Evolutionary conservation across 2,329 filamentous ascomycete genomes (phyloP).

Genomic region (Pseudogymnoascus sp.): DNA sequence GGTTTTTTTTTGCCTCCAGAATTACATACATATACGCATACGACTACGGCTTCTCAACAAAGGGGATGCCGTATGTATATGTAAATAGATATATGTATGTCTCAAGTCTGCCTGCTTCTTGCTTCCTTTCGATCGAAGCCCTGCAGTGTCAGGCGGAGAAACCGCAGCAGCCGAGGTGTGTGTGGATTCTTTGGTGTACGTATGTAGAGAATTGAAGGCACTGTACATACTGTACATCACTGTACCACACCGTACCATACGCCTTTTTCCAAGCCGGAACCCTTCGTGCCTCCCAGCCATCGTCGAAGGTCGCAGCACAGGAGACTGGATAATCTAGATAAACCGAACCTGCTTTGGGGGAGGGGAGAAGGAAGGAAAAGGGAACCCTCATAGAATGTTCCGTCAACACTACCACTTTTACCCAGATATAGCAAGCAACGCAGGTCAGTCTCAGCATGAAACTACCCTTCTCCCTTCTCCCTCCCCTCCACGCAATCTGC

Average conservation of each 20-base stretch:
- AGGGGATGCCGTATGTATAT: not conserved
- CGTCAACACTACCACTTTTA: not conserved
- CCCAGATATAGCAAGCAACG: not conserved
- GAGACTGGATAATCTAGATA: not conserved
- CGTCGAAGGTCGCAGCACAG: not conserved
- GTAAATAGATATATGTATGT: not conserved
- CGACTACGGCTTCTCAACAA: not conserved
- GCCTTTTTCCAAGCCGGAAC: not conserved
- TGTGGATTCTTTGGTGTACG: not conserved
- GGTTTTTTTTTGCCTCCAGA: not conserved
- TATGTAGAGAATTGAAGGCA: not conserved
- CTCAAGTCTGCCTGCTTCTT: not conserved
- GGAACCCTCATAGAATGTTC: not conserved
- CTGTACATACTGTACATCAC: not conserved
- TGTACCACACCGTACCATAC: not conserved
- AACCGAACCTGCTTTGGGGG: not conserved
- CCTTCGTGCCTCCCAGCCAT: not conserved
- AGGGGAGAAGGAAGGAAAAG: not conserved
- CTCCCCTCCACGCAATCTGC: not conserved
- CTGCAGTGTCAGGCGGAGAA: constrained; percentile 1
- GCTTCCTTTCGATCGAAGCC: not conserved
- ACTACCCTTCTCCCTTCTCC: not conserved
- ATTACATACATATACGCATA: not conserved
- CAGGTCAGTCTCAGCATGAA: not conserved
- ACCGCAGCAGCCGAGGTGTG: constrained; percentile 1